Evolutionary conservation across 352 stramenopile species (phyloP).

Genomic region (Aphanomyces invadans): DNA sequence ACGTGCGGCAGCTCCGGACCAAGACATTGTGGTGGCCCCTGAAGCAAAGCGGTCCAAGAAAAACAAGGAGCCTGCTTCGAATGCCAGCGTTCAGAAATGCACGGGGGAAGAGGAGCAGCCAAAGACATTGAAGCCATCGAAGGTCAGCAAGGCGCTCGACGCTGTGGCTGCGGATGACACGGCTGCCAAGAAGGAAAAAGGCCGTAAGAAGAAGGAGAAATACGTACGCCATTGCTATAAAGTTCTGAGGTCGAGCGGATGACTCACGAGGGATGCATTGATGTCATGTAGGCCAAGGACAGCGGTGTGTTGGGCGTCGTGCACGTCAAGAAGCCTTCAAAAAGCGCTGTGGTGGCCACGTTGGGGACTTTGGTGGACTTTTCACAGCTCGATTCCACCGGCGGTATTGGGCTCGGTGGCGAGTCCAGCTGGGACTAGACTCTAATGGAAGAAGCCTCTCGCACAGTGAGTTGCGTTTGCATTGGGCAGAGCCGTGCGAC

Average conservation of each 20-base stretch:
- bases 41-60: conserved; percentile 25
- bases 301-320: conserved; percentile 72
- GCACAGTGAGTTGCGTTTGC: no score
- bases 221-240: conserved; percentile 17
- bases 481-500: no score
- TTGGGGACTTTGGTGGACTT: conserved; percentile 35
- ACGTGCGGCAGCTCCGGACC: no score
- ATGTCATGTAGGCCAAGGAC: conserved; percentile 37
- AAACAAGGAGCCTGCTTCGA: conserved; percentile 20
- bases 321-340: conserved; percentile 55
- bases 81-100: no score
- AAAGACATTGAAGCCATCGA: background rate
- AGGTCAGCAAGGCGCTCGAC: background rate
- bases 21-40: no score
- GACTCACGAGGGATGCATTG: no score
- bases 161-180: background rate
- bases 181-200: conserved; percentile 31
- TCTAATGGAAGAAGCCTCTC: no score
- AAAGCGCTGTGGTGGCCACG: conserved; percentile 14
- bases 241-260: background rate
- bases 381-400: conserved; percentile 51
- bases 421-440: conserved; percentile 63
- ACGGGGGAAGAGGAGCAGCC: conserved; percentile 33
- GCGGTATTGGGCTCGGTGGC: conserved; percentile 56
- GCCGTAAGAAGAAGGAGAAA: conserved; percentile 35